A percentile compares a stretch with the other conserved stretches of the same genome.
Conservation (phyloP, 495 filamentous ascomycete species). For the Aspergillus indologenus region DNA sequence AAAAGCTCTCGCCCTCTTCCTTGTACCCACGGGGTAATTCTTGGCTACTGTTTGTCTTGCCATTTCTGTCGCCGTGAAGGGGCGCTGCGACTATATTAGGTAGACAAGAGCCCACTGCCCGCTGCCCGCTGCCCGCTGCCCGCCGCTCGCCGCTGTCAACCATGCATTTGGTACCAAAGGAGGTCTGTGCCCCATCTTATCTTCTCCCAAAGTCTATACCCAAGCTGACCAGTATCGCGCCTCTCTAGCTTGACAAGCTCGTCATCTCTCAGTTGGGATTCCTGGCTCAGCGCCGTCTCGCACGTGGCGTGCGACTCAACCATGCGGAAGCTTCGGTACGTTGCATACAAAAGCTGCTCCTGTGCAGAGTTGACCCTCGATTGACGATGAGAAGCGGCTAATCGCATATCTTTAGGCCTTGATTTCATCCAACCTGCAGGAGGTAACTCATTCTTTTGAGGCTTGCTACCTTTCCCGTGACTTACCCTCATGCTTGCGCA, state of each 20-base stretch:
- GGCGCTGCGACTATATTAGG: conserved; percentile 5
- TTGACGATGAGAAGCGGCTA: neutral
- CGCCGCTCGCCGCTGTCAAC: conserved; percentile 3
- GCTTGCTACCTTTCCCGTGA: conserved; percentile 5
- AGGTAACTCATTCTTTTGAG: conserved; percentile 47
- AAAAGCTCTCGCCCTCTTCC: neutral
- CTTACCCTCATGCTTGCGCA: conserved; percentile 24
- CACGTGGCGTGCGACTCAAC: conserved; percentile 84
- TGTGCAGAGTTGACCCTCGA: neutral
- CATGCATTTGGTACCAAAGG: conserved; percentile 86
- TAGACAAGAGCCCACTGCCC: conserved; percentile 1
- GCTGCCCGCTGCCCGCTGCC: neutral
- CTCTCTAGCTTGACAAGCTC: conserved; percentile 86
- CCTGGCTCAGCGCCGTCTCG: conserved; percentile 84
- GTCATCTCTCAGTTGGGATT: conserved; percentile 84
- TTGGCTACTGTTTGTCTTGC: neutral
- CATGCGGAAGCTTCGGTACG: conserved; percentile 85
- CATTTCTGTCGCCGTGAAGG: neutral
- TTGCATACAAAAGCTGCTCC: conserved; percentile 9
- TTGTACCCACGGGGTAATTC: neutral
- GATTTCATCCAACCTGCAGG: conserved; percentile 87
- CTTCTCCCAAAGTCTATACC: neutral
- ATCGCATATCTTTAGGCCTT: conserved; percentile 59
- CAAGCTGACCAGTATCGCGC: neutral
- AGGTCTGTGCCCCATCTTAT: conserved; percentile 52